Evolutionary conservation across 2,329 filamentous ascomycete species (phyloP), one percentile per base, ranked within the genome.

Genomic region (Trichoderma citrinoviride): DNA sequence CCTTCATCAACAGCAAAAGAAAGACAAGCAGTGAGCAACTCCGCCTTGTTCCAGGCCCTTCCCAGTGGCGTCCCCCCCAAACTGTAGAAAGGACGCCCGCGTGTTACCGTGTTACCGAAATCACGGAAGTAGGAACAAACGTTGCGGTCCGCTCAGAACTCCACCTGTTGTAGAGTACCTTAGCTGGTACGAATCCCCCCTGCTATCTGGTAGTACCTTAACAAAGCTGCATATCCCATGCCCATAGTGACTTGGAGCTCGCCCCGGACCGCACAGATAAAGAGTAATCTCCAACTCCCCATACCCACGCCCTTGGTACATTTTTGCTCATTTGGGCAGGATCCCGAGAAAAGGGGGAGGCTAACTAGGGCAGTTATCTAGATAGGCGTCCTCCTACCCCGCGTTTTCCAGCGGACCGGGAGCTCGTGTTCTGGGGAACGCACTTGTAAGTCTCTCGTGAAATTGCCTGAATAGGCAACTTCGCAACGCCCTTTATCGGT

Each of bases 261-360:
- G 10, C n/a, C 33, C 57, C 57, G 57, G 57, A 61, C 57, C 57
- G 57, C 57, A 40, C n/a, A 7, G 57, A 50, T 43, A 50, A n/a
- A 50, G 37, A 19, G 10, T 19, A 17, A 17, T 17, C 37, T 14
- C 10, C 21, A 5, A n/a, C 21, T n/a, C 53, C 33, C 14, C 40
- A 25, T 41, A 12, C 17, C 21, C 33, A 43, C 57, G 17, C 23
- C 5, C 3, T 41, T 52, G 8, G 7, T 29, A 29, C 56, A 7
- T 60, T 50, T 50, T 52, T 21, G 14, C 57, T 41, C 3, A 25
- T 52, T 52, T 41, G 21, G 57, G 57, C 17, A 61, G 23, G 17
- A 61, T 29, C 43, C 12, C n/a, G 46, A 61, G 57, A 61, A 43
- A 43, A 4, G 8, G 21, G 57, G 8, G 12, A 17, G 15, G 40